phyloP scores from a whole-genome alignment of 768 basidiomycete species.

The Boletus rubescentipes region DNA sequence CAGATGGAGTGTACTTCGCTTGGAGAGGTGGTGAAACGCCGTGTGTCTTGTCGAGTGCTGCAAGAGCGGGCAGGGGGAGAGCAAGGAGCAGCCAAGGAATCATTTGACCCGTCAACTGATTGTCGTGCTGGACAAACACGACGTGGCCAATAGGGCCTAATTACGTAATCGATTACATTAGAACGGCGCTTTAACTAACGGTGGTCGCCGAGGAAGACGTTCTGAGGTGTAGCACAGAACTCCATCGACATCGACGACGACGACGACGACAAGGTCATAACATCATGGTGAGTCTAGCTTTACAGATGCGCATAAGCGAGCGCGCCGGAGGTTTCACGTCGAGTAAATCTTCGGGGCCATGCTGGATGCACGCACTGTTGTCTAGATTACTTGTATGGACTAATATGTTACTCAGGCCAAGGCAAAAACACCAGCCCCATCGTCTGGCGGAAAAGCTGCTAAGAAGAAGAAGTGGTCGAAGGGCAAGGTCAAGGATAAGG shows the following conservation, averaged over 20 bases:
- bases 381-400: constrained; percentile 18
- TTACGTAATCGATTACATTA: constrained; percentile 24
- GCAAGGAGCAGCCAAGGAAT: constrained; percentile 48
- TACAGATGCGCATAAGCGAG: not conserved
- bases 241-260: constrained; percentile 26
- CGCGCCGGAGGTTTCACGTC: not conserved
- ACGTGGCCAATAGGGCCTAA: not conserved
- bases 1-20: constrained; percentile 52
- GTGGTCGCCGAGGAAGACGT: constrained; percentile 16
- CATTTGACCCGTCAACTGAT: constrained; percentile 33
- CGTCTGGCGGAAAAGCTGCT: constrained; percentile 79
- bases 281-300: constrained; percentile 31
- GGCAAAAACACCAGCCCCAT: constrained; percentile 65
- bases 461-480: constrained; percentile 99
- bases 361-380: constrained; percentile 24
- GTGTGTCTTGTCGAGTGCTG: constrained; percentile 46
- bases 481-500: constrained; percentile 99
- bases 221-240: not conserved
- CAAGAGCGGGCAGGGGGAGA: constrained; percentile 40
- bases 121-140: not conserved
- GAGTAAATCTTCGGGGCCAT: constrained; percentile 5
- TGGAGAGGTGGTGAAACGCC: constrained; percentile 59
- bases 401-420: constrained; percentile 56
- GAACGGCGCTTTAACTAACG: constrained; percentile 23
- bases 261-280: constrained; percentile 22